A percentile compares a stretch with the other conserved stretches of the same genome.
Conservation (phyloP, 805 yeast genomes). For the Candida qinlingensis region DNA sequence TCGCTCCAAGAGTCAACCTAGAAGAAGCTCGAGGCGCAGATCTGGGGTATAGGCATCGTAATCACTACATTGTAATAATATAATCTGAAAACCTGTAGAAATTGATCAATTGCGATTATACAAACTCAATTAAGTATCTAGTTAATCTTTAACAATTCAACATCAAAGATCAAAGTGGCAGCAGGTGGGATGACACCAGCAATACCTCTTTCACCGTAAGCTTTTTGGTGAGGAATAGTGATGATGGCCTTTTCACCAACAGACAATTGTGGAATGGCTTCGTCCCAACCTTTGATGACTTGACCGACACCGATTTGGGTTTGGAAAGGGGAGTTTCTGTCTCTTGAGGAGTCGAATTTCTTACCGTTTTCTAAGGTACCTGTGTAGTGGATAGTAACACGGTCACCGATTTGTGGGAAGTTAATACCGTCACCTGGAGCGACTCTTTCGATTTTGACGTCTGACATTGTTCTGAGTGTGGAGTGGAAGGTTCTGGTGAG, state of each 20-base stretch:
- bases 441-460: conserved; percentile 26
- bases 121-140: conserved; percentile 12
- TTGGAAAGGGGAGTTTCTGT: conserved; percentile 94
- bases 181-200: conserved; percentile 97
- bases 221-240: conserved; percentile 90
- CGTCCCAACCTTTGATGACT: conserved; percentile 96
- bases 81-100: too few species aligned
- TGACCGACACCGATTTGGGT: conserved; percentile 93
- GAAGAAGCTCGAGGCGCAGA: conserved; percentile 14
- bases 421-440: conserved; percentile 68
- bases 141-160: conserved; percentile 54
- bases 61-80: too few species aligned
- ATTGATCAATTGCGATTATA: background rate
- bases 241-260: conserved; percentile 90
- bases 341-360: conserved; percentile 92
- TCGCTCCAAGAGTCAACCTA: conserved; percentile 11
- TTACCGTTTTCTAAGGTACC: conserved; percentile 95
- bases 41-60: background rate
- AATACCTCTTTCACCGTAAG: conserved; percentile 92
- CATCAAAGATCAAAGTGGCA: conserved; percentile 86
- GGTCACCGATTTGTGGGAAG: conserved; percentile 84
- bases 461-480: conserved; percentile 22
- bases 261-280: conserved; percentile 86
- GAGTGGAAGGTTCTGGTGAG: conserved; percentile 17
- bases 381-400: conserved; percentile 89